These are phyloP conservation scores for Neurospora hispaniola DNA, from an alignment of 495 filamentous ascomycete genomes.

Conservation along the genomic window DNA sequence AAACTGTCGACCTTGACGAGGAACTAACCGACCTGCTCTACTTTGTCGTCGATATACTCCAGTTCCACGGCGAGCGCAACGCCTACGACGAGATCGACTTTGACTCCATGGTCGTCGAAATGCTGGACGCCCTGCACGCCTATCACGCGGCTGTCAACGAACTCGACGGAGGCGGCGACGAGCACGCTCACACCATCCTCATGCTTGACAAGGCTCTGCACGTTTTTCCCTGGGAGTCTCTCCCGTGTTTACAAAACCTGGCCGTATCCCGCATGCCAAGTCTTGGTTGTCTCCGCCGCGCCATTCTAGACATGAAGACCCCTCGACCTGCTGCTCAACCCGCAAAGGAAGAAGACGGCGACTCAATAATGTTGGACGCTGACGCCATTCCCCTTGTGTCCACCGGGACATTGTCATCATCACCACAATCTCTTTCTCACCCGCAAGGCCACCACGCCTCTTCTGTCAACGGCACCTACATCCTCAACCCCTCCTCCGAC, in stretches of 20 bases:
- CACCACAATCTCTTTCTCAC: too few species aligned
- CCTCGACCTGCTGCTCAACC: conserved; percentile 1
- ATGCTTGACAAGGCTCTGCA: conserved; percentile 90
- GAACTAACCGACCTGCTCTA: conserved; percentile 81
- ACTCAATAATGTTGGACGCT: neutral
- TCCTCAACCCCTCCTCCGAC: conserved; percentile 79
- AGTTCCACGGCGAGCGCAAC: conserved; percentile 92
- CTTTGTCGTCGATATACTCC: conserved; percentile 91
- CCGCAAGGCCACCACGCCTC: conserved; percentile 45
- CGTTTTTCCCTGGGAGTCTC: conserved; percentile 87
- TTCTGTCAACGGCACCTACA: conserved; percentile 55
- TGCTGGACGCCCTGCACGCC: conserved; percentile 62
- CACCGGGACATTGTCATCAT: neutral
- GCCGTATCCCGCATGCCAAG: conserved; percentile 79
- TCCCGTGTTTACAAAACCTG: conserved; percentile 72
- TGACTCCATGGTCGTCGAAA: conserved; percentile 78
- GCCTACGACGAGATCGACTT: conserved; percentile 98
- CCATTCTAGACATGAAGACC: conserved; percentile 25
- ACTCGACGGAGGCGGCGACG: conserved; percentile 20
- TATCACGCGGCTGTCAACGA: conserved; percentile 54
- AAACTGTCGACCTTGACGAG: conserved; percentile 67
- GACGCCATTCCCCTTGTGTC: neutral
- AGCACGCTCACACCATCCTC: conserved; percentile 66
- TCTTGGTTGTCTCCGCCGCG: conserved; percentile 59
- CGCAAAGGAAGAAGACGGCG: neutral